These are phyloP conservation scores for Fraxinus latifolia DNA, from an alignment of 305 asterid species.

Conservation along the genomic window DNA sequence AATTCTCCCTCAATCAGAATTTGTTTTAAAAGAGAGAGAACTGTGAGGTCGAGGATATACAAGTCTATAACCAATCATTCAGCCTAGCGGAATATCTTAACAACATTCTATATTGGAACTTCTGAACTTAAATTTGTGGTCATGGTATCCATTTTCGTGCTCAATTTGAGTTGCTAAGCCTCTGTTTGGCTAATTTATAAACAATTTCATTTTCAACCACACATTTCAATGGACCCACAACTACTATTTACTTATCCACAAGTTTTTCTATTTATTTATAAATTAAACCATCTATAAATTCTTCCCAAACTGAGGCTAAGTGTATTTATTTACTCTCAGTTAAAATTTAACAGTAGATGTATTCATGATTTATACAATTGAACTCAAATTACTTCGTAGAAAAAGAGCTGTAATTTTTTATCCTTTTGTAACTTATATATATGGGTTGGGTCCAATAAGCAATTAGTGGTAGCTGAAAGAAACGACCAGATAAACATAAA, in stretches of 20 bases:
- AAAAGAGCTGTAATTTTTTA: not conserved
- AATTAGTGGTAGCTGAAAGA: conserved; percentile 9
- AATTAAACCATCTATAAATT: not conserved
- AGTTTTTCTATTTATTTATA: not conserved
- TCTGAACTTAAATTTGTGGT: not conserved
- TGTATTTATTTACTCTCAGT: not conserved
- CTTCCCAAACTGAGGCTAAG: not conserved
- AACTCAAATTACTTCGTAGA: not conserved
- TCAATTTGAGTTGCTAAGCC: not conserved
- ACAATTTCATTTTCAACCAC: not conserved
- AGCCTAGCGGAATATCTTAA: not conserved
- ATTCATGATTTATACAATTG: not conserved
- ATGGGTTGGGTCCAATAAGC: not conserved
- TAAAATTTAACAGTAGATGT: not conserved
- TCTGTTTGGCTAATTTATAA: not conserved
- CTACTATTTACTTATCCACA: not conserved
- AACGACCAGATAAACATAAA: not conserved
- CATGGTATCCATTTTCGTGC: not conserved
- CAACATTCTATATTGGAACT: not conserved
- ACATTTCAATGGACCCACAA: not conserved
- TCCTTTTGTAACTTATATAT: not conserved
- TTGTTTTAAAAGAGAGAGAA: not conserved
- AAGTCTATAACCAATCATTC: not conserved
- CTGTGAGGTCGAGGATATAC: not conserved
- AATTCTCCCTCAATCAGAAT: not conserved